Evolutionary conservation across 179 eudicot genomes (phyloP).

Genomic region (Heliamphora pulchella): DNA sequence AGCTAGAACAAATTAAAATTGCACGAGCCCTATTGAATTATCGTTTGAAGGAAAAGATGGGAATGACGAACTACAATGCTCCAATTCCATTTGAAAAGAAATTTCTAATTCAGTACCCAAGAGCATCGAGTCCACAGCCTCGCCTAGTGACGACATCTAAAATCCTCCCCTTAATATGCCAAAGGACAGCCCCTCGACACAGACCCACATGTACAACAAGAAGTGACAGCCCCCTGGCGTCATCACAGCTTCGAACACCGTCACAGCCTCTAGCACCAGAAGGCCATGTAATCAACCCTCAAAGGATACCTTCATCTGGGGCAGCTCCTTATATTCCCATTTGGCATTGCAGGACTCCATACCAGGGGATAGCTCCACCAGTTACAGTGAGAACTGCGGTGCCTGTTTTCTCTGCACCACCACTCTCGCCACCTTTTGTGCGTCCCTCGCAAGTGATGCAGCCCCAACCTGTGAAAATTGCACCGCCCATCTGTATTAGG

Average conservation of each 20-base stretch:
- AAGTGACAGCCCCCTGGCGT: slow-evolving; percentile 18
- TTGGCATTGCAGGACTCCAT: slow-evolving; percentile 32
- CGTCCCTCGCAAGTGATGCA: slow-evolving; percentile 33
- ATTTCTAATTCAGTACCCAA: slow-evolving; percentile 30
- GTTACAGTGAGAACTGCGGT: slow-evolving; percentile 51
- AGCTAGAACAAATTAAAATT: slow-evolving; percentile 65
- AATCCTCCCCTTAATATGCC: slow-evolving; percentile 59
- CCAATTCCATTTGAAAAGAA: slow-evolving; percentile 39
- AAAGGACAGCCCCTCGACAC: slow-evolving; percentile 33
- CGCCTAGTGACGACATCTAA: slow-evolving; percentile 43
- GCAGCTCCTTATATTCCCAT: slow-evolving; percentile 55
- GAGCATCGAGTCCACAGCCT: slow-evolving; percentile 49
- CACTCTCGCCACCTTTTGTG: slow-evolving; percentile 26
- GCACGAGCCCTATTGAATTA: slow-evolving; percentile 58
- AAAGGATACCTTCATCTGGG: slow-evolving; percentile 31
- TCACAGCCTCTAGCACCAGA: slow-evolving; percentile 18
- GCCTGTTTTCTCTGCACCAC: slow-evolving; percentile 64
- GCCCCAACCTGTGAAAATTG: slow-evolving; percentile 25
- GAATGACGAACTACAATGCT: slow-evolving; percentile 21
- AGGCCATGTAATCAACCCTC: slow-evolving; percentile 22
- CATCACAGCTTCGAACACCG: slow-evolving; percentile 19
- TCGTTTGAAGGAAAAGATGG: slow-evolving; percentile 38
- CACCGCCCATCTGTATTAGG: slow-evolving; percentile 43
- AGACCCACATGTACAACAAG: slow-evolving; percentile 19
- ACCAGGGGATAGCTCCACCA: slow-evolving; percentile 53